Base-by-base conservation (phyloP, 306 rosid genomes). In the Ammopiptanthus mongolicus region DNA sequence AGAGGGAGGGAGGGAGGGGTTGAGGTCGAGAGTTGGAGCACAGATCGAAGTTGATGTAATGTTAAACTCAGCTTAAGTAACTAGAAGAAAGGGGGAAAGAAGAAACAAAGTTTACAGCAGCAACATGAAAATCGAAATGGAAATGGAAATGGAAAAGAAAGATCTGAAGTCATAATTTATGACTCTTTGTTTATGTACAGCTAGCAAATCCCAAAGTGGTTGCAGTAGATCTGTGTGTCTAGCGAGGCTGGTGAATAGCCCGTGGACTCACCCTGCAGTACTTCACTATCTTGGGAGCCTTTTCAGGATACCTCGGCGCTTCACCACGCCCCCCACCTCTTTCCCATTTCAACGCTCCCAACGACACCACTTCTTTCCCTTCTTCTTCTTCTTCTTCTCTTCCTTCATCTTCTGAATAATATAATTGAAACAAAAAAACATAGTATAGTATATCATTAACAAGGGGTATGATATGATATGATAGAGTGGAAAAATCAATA, bases 221-320 rank as follows among this genome's bases (percentile, higher is more conserved):
- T 19, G 0, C n/a, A n/a, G n/a, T n/a, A 28, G 25, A 19, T 1
- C 37, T 5, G 0, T 37, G 75, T 12, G 9, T 87, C 90, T 90
- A 93, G 75, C 92, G 84, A 31, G 98, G 98, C 83, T 93, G 98
- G 69, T 93, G 98, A 74, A 93, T 93, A 79, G 83, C 84, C 77
- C 92, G 78, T 5, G 98, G 96, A 83, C 89, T 93, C 81, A 87
- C 79, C 82, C 80, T 93, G 73, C 73, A n/a, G n/a, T n/a, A 75
- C 82, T 82, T 93, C 3, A 90, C 87, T 67, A 83, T 33, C 86
- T 89, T 93, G 0, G 96, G 92, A 6, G 77, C 89, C 62, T 93
- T 93, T 42, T 86, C 91, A 2, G 76, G 76, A 79, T 72, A 85
- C 75, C 86, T 91, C 3, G 96, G 91, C 15, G 62, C 50, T 63